Conservation (phyloP, 1,284 basidiomycete genomes). For the Pyrrhoderma noxium region DNA sequence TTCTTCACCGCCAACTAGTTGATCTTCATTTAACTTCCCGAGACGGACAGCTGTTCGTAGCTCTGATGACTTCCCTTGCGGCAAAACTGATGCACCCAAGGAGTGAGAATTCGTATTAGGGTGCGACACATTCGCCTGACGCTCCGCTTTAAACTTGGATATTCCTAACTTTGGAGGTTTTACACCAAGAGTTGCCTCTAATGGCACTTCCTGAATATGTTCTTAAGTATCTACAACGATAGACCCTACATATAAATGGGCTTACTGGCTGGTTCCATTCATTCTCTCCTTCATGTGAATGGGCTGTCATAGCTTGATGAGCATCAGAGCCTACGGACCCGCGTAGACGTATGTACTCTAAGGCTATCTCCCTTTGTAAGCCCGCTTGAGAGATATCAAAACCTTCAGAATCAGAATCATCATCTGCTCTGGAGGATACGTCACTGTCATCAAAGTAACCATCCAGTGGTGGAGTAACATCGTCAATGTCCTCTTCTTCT, state of each 20-base stretch:
- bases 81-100: conserved; percentile 41
- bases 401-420: conserved; percentile 28
- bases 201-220: conserved; percentile 32
- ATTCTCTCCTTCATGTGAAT: conserved; percentile 34
- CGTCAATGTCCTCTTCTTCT: conserved; percentile 36
- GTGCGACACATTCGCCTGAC: conserved; percentile 33
- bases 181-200: conserved; percentile 32
- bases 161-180: conserved; percentile 39
- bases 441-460: conserved; percentile 2
- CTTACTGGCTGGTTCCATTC: conserved; percentile 42
- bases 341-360: conserved; percentile 61
- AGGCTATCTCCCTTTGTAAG: conserved; percentile 66
- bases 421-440: background rate
- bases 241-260: conserved; percentile 18
- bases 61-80: conserved; percentile 43
- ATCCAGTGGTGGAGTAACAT: conserved; percentile 23
- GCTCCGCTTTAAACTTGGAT: conserved; percentile 57
- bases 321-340: conserved; percentile 46
- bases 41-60: conserved; percentile 50
- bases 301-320: conserved; percentile 41
- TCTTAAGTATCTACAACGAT: conserved; percentile 8
- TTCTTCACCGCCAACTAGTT: conserved; percentile 46
- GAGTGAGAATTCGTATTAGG: conserved; percentile 33
- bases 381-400: conserved; percentile 40
- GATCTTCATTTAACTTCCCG: conserved; percentile 52